Evolutionary conservation across 83 land plant species (phyloP).

Genomic region (Thuja plicata): DNA sequence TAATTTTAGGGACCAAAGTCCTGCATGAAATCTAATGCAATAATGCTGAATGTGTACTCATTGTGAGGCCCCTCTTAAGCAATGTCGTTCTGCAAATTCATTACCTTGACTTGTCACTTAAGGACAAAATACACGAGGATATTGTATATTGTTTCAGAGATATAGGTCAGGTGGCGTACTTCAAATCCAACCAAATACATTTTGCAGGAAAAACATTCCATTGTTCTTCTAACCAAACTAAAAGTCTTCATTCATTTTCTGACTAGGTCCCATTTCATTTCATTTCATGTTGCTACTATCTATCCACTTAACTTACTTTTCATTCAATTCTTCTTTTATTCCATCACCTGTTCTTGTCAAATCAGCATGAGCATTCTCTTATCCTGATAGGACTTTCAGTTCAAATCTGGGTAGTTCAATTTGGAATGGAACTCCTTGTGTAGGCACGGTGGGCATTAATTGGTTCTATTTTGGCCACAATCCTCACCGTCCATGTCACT

Average conservation of each 20-base stretch:
- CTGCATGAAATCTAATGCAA: not conserved
- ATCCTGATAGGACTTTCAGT: not conserved
- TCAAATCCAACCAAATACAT: not conserved
- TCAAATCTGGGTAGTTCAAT: not conserved
- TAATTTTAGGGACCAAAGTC: not conserved
- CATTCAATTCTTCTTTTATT: not conserved
- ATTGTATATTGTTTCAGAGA: not conserved
- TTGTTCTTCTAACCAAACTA: not conserved
- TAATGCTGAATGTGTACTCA: not conserved
- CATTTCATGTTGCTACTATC: not conserved
- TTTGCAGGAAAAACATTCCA: not conserved
- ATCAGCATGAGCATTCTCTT: not conserved
- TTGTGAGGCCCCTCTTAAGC: not conserved
- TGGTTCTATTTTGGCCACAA: not conserved
- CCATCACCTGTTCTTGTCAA: not conserved
- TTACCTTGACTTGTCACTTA: not conserved
- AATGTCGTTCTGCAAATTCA: not conserved
- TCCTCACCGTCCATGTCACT: not conserved
- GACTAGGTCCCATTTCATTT: not conserved
- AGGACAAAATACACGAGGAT: not conserved
- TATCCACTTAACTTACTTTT: not conserved
- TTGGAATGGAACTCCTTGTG: not conserved
- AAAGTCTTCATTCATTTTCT: not conserved
- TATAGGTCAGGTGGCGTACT: not conserved
- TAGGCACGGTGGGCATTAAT: not conserved